phyloP scores from a whole-genome alignment of 148 eudicot species.

The Cornus kousa region DNA sequence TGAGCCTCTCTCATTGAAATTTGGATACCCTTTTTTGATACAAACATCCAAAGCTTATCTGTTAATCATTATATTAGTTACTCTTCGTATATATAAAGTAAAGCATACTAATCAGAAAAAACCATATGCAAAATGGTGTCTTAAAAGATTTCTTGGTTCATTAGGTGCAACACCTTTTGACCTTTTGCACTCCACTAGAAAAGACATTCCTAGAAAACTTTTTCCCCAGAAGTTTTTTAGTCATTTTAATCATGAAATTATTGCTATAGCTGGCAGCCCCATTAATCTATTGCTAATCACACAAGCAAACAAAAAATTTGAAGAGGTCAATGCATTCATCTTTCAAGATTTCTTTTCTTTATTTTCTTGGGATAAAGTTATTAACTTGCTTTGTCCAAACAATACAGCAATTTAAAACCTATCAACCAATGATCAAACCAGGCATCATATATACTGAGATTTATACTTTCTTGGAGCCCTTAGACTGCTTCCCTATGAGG shows the following conservation, averaged over 20 bases:
- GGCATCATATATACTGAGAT: constrained; percentile 8
- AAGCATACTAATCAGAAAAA: background rate
- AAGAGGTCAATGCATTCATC: constrained; percentile 28
- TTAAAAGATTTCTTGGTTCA: constrained; percentile 11
- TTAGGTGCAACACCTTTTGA: constrained; percentile 36
- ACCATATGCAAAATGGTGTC: background rate
- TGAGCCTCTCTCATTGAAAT: no score
- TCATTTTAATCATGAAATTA: background rate
- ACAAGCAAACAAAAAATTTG: constrained; percentile 19
- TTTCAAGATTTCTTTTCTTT: constrained; percentile 13
- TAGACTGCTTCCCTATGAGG: constrained; percentile 12
- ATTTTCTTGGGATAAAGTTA: constrained; percentile 8
- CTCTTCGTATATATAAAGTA: no score
- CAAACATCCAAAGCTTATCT: no score
- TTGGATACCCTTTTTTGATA: no score
- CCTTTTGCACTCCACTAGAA: constrained; percentile 24
- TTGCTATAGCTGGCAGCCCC: constrained; percentile 19
- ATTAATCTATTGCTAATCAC: constrained; percentile 4
- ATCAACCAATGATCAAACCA: constrained; percentile 7
- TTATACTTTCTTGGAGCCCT: background rate
- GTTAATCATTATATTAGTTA: no score
- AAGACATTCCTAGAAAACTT: constrained; percentile 14
- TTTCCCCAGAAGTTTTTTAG: background rate
- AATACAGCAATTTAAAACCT: constrained; percentile 7
- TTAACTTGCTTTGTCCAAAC: constrained; percentile 6